Base-by-base conservation (phyloP, 208 protist genomes). In the Acanthamoeba quina region DNA sequence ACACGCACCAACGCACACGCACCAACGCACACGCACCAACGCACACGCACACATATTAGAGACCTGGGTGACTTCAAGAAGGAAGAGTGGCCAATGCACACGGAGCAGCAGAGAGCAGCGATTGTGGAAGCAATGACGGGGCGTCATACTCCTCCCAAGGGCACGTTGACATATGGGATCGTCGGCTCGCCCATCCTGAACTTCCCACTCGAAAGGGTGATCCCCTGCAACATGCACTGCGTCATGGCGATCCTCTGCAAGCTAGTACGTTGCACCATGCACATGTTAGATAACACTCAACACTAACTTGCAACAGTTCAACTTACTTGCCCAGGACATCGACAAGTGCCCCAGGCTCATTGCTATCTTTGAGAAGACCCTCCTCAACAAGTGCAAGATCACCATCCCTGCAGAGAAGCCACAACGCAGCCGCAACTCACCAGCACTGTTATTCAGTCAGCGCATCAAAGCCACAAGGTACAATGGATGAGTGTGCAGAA, bases 141-240 rank as follows among this genome's bases (percentile, higher is more conserved):
- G n/a, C 9, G 37, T 37, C 11, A 5, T 41, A 56, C 31, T 76
- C 31, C 31, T 44, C 34, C 68, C 29, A 76, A 76, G 68, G 78
- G 24, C n/a, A 54, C 78, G 31, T 29, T 19, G 24, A 86, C 13
- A 15, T 86, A 58, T 58, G 78, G 78, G 49, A 86, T 86, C 52
- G 29, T 58, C 6, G 49, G 44, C 78, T 41, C 11, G 44, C 78
- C 78, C 44, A 41, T 86, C 31, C 49, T 86, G n/a, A 58, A 54
- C 37, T 58, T 86, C 31, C 78, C 44, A 54, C 44, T 86, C 49
- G 17, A 58, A 34, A 26, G 31, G 26, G 78, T 86, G 44, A 86
- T 86, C 78, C 78, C 78, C 21, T 86, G 78, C 78, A 41, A 86
- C 29, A 47, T 83, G 74, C 74, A 83, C 34, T 83, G 74, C 74